Evolutionary conservation across 257 asterid species (phyloP).

Genomic region (Penstemon eatonii): DNA sequence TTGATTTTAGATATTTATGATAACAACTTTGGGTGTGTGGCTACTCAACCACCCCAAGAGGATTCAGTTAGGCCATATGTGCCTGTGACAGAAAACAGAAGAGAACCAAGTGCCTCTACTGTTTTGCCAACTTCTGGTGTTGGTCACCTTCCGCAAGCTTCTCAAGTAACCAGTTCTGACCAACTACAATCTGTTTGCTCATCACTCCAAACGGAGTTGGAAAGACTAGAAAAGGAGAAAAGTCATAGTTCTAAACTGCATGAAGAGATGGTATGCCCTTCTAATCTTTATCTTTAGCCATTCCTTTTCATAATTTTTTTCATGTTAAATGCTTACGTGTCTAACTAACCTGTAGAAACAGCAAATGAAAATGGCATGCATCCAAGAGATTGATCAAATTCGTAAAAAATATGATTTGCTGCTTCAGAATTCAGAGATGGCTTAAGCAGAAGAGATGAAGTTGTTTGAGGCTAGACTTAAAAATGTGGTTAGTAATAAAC

Average conservation of each 20-base stretch:
- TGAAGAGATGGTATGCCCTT: constrained; percentile 49
- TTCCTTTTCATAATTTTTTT: constrained; percentile 13
- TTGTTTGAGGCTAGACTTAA: no score
- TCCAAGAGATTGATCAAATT: constrained; percentile 47
- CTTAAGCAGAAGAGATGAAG: no score
- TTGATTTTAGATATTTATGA: no score
- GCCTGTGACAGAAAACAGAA: background rate
- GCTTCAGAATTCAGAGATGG: no score
- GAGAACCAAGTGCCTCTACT: constrained; percentile 12
- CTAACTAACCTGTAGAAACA: constrained; percentile 39
- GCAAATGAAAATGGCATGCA: constrained; percentile 35
- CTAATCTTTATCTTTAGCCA: background rate
- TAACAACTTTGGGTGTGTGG: no score
- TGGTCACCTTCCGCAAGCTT: constrained; percentile 24
- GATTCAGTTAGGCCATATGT: constrained; percentile 16
- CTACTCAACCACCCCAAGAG: background rate
- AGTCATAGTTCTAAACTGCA: constrained; percentile 35
- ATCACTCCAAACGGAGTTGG: constrained; percentile 44
- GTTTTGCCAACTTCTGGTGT: constrained; percentile 15
- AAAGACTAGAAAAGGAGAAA: constrained; percentile 41
- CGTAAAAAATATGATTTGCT: no score
- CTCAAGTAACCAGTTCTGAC: constrained; percentile 19
- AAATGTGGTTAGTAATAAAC: constrained; percentile 33
- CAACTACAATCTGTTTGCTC: constrained; percentile 30
- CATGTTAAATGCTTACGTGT: constrained; percentile 6